A percentile compares a stretch with the other conserved stretches of the same genome.
phyloP scores from a whole-genome alignment of 306 rosid genomes.

The Quercus aquifolioides region DNA sequence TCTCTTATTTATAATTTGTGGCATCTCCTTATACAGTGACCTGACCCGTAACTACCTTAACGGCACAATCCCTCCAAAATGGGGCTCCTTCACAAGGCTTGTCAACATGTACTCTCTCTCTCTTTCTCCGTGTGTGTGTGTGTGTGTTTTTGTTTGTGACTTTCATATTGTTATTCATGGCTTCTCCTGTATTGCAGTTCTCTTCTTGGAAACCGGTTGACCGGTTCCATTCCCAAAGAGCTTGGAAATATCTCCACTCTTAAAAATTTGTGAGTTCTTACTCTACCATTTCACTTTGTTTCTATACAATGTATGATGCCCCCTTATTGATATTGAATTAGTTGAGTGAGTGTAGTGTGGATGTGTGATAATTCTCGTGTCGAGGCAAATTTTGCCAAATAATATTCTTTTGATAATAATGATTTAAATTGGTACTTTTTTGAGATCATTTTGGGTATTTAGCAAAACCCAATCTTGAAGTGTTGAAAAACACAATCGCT shows the following conservation, averaged over 20 bases:
- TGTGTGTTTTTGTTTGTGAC: not conserved
- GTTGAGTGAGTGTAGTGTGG: too few species aligned
- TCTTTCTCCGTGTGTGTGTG: not conserved
- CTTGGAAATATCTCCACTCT: conserved; percentile 60
- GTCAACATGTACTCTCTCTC: conserved; percentile 41
- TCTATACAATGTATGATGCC: too few species aligned
- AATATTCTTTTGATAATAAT: too few species aligned
- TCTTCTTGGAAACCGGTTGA: conserved; percentile 55
- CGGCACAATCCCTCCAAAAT: conserved; percentile 60
- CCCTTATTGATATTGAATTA: too few species aligned
- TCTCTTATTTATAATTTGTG: too few species aligned
- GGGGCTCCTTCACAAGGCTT: conserved; percentile 43
- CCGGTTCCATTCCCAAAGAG: conserved; percentile 69
- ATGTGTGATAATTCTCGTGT: too few species aligned
- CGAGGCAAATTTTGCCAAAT: too few species aligned
- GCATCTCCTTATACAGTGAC: conserved; percentile 32
- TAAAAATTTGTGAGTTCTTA: conserved; percentile 61
- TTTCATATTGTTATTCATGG: not conserved
- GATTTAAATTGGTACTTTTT: too few species aligned
- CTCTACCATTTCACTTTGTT: not conserved
- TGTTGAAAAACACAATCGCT: too few species aligned
- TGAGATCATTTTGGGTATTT: too few species aligned
- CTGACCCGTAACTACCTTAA: conserved; percentile 54
- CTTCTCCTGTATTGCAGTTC: conserved; percentile 39
- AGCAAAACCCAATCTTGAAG: too few species aligned